Evolutionary conservation across 73 alveolate genomes (phyloP), one percentile per base, ranked within the genome.

Genomic region (Tetrahymena borealis): DNA sequence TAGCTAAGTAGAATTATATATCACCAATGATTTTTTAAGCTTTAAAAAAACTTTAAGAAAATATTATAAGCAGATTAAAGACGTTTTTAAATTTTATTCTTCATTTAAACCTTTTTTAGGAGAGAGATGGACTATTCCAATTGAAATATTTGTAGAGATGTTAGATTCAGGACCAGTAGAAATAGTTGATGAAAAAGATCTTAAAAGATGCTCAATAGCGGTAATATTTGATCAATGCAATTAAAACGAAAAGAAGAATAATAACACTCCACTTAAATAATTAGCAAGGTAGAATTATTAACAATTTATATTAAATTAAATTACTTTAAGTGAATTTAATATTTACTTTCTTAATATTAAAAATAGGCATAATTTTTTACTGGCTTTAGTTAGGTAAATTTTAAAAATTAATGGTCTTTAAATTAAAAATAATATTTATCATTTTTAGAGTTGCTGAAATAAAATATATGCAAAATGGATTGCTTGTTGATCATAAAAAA

Each of bases 31-130:
- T 18, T 20, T 90, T 31, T 78, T 39, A 13, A 40, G 35, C 32
- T 37, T 97, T 2, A 93, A 96, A 94, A 95, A 91, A 12, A 38
- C 77, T 78, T 35, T 97, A 9, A 37, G 77, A 15, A 42, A 93
- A 35, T 32, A 90, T 93, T 97, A 97, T 78, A 77, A 78, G 20
- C 43, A 91, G 36, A 78, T 97, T 77, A 94, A 93, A 42, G 91
- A 90, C 16, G 91, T 78, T 39, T 94, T 77, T 37, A 90, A 96
- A 96, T 91, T 92, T 94, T 38, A 95, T 90, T 91, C 96, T 91
- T 78, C 98, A 41, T 32, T 91, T 28, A 60, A 60, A 15, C 85
- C 85, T 0, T 60, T 60, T 20, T 35, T 60, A 24, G 85, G 85
- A 6, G 85, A 60, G 85, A 60, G 28, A 60, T 60, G 85, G 85